phyloP scores from a whole-genome alignment of 78 protist genomes.

The Acrasis kona region DNA sequence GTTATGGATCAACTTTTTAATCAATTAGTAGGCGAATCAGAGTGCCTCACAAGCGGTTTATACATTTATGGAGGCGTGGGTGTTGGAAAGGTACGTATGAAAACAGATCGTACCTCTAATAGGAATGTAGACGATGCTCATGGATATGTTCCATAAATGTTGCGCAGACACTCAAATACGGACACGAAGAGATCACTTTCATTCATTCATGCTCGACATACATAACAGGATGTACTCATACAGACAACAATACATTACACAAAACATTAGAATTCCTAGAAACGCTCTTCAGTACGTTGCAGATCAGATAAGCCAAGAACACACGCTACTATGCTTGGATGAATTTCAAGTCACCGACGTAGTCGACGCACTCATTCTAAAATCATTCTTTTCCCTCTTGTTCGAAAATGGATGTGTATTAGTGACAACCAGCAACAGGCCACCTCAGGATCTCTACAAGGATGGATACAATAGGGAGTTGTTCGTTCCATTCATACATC shows the following conservation, averaged over 20 bases:
- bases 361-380: conserved; percentile 82
- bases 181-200: conserved; percentile 82
- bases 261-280: neutral
- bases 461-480: conserved; percentile 69
- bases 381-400: conserved; percentile 57
- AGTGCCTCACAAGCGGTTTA: too few relatives aligned
- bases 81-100: too few relatives aligned
- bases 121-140: conserved; percentile 75
- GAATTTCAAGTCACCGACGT: conserved; percentile 84
- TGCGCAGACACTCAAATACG: conserved; percentile 29
- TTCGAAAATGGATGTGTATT: conserved; percentile 62
- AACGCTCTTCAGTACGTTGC: too few relatives aligned
- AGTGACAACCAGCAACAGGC: conserved; percentile 80
- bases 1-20: too few relatives aligned
- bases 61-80: too few relatives aligned
- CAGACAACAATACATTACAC: neutral
- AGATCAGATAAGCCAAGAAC: neutral
- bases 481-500: conserved; percentile 72
- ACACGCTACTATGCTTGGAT: conserved; percentile 80
- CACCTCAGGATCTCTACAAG: conserved; percentile 67
- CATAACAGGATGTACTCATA: conserved; percentile 15
- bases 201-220: conserved; percentile 79
- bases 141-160: conserved; percentile 71
- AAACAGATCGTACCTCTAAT: too few relatives aligned
- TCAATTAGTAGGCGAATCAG: too few relatives aligned